Percentiles rank a stretch among this genome's conserved stretches.
Conservation (phyloP, 2,329 filamentous ascomycete species). For the Fusarium staphyleae region DNA sequence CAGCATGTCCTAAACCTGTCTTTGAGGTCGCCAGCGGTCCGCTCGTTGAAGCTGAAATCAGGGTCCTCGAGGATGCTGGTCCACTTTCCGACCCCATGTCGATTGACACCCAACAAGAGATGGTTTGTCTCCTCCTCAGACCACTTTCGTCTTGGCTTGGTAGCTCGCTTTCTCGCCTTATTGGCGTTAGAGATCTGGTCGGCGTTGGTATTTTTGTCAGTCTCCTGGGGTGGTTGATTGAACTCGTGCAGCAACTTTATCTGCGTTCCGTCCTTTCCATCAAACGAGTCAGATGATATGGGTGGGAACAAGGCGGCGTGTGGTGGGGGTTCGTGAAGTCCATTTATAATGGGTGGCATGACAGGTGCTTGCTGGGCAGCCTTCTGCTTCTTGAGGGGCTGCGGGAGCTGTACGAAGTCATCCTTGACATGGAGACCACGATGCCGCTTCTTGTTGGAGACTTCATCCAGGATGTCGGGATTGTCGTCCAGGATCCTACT, state of each 20-base stretch:
- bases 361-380: conserved; percentile 59
- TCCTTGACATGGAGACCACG: conserved; percentile 60
- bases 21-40: conserved; percentile 69
- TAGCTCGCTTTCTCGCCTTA: conserved; percentile 61
- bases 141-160: conserved; percentile 68
- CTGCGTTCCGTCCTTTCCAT: conserved; percentile 55
- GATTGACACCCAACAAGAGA: conserved; percentile 65
- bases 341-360: conserved; percentile 71
- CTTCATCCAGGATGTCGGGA: conserved; percentile 53
- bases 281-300: conserved; percentile 64
- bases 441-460: conserved; percentile 62
- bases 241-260: conserved; percentile 54
- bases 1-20: conserved; percentile 72
- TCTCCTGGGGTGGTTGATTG: conserved; percentile 45
- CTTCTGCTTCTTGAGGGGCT: conserved; percentile 70
- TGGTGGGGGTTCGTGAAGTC: conserved; percentile 67
- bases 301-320: conserved; percentile 69
- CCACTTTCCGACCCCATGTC: conserved; percentile 71
- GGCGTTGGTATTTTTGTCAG: too few species aligned
- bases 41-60: conserved; percentile 66
- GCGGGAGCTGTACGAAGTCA: conserved; percentile 69
- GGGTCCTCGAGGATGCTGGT: conserved; percentile 68
- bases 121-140: conserved; percentile 70
- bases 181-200: conserved; percentile 29
- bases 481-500: conserved; percentile 57